Percentiles rank a stretch among this genome's conserved stretches.
These are phyloP conservation scores for Aspergillus oerlinghausenensis DNA, from an alignment of 2,329 filamentous ascomycete species.

Conservation along the genomic window DNA sequence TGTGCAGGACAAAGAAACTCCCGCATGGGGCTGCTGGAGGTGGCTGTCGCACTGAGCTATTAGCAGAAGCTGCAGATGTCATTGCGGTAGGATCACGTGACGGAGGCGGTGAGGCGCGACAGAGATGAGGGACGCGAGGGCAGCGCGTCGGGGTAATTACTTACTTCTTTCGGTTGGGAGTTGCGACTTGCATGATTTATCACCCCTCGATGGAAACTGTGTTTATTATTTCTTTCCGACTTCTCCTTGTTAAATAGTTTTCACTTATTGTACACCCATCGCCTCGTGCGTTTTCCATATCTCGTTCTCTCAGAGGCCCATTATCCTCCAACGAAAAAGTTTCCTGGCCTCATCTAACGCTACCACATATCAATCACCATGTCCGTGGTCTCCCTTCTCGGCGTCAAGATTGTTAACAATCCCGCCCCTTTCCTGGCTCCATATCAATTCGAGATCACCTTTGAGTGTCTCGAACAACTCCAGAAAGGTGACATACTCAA, in stretches of 20 bases:
- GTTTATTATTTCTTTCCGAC: background rate
- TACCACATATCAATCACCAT: slow-evolving; percentile 49
- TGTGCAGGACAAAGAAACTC: slow-evolving; percentile 7
- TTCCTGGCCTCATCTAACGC: slow-evolving; percentile 5
- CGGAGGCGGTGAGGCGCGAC: slow-evolving; percentile 27
- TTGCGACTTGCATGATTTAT: background rate
- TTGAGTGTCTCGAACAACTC: slow-evolving; percentile 91
- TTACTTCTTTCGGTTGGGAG: slow-evolving; percentile 10
- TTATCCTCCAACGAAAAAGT: background rate
- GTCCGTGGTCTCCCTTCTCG: slow-evolving; percentile 94
- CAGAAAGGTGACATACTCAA: slow-evolving; percentile 66
- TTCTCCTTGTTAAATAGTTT: background rate
- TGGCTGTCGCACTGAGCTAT: slow-evolving; percentile 2
- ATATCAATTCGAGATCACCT: slow-evolving; percentile 98
- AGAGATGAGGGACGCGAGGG: slow-evolving; percentile 23
- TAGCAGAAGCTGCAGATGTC: slow-evolving; percentile 22
- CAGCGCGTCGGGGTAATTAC: slow-evolving; percentile 18
- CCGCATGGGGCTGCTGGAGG: slow-evolving; percentile 2
- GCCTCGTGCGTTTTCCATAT: background rate
- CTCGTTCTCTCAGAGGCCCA: background rate
- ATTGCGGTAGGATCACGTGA: slow-evolving; percentile 23
- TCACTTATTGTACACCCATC: background rate
- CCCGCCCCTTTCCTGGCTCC: slow-evolving; percentile 87
- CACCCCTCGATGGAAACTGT: background rate
- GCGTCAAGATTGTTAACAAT: slow-evolving; percentile 95